Percentiles rank a stretch among this genome's conserved stretches.
These are phyloP conservation scores for Penicillium diatomitis DNA, from an alignment of 495 filamentous ascomycete species.

Conservation along the genomic window DNA sequence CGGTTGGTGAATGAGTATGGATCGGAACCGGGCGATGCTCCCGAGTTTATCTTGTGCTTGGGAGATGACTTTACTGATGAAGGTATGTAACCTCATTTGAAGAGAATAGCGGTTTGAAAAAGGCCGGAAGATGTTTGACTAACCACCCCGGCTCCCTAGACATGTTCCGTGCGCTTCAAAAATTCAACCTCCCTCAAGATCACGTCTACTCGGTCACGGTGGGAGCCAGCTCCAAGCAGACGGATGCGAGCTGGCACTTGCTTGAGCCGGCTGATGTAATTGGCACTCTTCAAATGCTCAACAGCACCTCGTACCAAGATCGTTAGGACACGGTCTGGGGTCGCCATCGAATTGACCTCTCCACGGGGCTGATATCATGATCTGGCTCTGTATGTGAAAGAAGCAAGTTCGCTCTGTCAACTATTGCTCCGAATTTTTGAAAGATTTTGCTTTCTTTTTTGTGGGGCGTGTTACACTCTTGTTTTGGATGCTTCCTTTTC, in stretches of 20 bases:
- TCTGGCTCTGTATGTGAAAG: too few relatives aligned
- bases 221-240: conserved; percentile 77
- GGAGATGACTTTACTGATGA: conserved; percentile 98
- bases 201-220: conserved; percentile 82
- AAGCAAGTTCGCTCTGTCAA: too few relatives aligned
- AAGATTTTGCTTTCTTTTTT: too few relatives aligned
- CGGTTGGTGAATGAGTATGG: conserved; percentile 60
- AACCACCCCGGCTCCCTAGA: conserved; percentile 20
- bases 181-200: conserved; percentile 44
- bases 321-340: conserved; percentile 7
- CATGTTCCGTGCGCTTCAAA: conserved; percentile 58
- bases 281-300: conserved; percentile 62
- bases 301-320: conserved; percentile 32
- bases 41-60: conserved; percentile 78
- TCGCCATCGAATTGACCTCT: too few relatives aligned
- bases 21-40: conserved; percentile 36
- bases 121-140: background rate
- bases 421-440: too few relatives aligned
- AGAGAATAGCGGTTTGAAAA: background rate
- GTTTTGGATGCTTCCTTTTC: too few relatives aligned
- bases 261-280: conserved; percentile 83
- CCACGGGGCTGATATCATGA: too few relatives aligned
- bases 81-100: conserved; percentile 45
- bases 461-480: too few relatives aligned
- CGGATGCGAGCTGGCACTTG: conserved; percentile 77